phyloP scores from a whole-genome alignment of 148 eudicot genomes.

The Linanthus parryae region DNA sequence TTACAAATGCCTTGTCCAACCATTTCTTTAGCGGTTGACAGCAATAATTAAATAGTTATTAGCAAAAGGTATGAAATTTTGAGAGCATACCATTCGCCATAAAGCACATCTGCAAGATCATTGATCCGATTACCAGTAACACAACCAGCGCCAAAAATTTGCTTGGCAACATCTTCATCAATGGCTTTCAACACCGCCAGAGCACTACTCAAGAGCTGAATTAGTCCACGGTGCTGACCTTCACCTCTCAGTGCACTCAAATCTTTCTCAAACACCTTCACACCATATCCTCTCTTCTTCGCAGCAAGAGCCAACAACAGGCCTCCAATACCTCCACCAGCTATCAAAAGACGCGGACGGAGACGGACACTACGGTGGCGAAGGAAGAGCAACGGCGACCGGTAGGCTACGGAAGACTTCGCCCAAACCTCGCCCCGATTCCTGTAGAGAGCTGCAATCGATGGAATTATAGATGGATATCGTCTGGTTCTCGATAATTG shows the following conservation, averaged over 20 bases:
- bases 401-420: too few species aligned
- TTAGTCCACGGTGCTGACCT: constrained; percentile 17
- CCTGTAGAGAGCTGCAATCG: too few species aligned
- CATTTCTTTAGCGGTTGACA: background rate
- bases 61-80: background rate
- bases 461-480: too few species aligned
- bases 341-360: too few species aligned
- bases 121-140: constrained; percentile 19
- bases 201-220: constrained; percentile 21
- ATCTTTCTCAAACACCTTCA: constrained; percentile 10
- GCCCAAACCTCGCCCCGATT: too few species aligned
- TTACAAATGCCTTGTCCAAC: too few species aligned
- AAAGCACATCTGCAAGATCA: constrained; percentile 18
- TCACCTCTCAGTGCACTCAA: constrained; percentile 25
- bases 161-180: constrained; percentile 10
- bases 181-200: constrained; percentile 17
- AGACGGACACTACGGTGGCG: too few species aligned
- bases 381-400: too few species aligned
- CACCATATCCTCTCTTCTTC: background rate
- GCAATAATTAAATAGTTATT: background rate
- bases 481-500: too few species aligned
- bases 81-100: constrained; percentile 17
- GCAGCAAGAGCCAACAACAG: background rate
- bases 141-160: constrained; percentile 13
- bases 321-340: background rate